Percentiles rank a stretch among this genome's conserved stretches.
These are phyloP conservation scores for Grammothele lineata DNA, from an alignment of 768 basidiomycete species.

Conservation along the genomic window DNA sequence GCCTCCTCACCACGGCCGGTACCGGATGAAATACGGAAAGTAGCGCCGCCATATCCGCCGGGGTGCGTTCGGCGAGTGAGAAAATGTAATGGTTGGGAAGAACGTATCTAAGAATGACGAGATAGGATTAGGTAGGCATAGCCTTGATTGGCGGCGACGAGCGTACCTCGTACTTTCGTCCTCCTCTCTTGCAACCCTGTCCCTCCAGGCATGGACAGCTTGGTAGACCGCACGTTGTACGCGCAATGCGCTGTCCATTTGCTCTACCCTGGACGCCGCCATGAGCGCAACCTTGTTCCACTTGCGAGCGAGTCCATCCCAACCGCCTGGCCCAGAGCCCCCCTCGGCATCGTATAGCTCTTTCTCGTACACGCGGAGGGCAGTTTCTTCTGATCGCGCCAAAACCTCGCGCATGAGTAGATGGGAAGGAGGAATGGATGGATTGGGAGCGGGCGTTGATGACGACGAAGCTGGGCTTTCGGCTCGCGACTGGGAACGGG, in stretches of 20 bases:
- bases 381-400: slow-evolving; percentile 70
- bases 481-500: slow-evolving; percentile 36
- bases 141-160: not conserved
- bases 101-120: slow-evolving; percentile 48
- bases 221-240: slow-evolving; percentile 63
- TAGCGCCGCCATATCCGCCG: slow-evolving; percentile 59
- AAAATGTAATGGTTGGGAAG: slow-evolving; percentile 74
- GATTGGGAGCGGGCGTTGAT: slow-evolving; percentile 18
- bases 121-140: not conserved
- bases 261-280: slow-evolving; percentile 28
- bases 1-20: slow-evolving; percentile 58
- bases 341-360: slow-evolving; percentile 64
- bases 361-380: slow-evolving; percentile 63
- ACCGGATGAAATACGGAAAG: slow-evolving; percentile 55
- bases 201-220: slow-evolving; percentile 79
- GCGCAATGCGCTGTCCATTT: slow-evolving; percentile 23
- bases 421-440: slow-evolving; percentile 24
- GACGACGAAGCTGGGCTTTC: slow-evolving; percentile 30
- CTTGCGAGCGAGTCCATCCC: slow-evolving; percentile 73
- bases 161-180: slow-evolving; percentile 81
- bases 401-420: slow-evolving; percentile 60
- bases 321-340: slow-evolving; percentile 68
- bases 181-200: slow-evolving; percentile 69
- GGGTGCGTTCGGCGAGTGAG: slow-evolving; percentile 64
- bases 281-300: slow-evolving; percentile 69